These are phyloP conservation scores for Starmera dryadoides DNA, from an alignment of 805 yeast species.

Conservation along the genomic window DNA sequence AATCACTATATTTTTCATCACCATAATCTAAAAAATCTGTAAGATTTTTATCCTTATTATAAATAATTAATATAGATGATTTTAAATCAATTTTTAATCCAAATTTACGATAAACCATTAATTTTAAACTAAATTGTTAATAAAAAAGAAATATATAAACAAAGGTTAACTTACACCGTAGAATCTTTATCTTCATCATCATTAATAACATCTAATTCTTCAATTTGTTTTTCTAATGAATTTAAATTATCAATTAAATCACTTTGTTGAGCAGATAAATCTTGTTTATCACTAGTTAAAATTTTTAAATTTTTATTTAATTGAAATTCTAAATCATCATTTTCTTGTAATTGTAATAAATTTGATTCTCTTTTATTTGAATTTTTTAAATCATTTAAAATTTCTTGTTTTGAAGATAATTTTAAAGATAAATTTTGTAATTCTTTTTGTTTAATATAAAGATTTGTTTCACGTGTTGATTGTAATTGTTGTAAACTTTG, in stretches of 20 bases:
- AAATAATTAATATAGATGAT: constrained; percentile 37
- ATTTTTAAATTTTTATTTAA: constrained; percentile 47
- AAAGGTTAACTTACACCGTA: constrained; percentile 18
- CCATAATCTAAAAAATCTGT: constrained; percentile 45
- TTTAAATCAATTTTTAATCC: constrained; percentile 46
- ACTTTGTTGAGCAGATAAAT: constrained; percentile 29
- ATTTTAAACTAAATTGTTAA: constrained; percentile 28
- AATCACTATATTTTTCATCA: constrained; percentile 49
- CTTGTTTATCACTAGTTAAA: constrained; percentile 35
- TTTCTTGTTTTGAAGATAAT: constrained; percentile 8
- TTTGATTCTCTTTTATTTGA: constrained; percentile 24
- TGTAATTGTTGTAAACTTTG: constrained; percentile 27
- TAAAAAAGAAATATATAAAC: constrained; percentile 2
- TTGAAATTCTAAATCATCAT: constrained; percentile 40
- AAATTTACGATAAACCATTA: constrained; percentile 51
- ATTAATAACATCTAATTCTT: constrained; percentile 19
- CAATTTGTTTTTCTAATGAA: constrained; percentile 26
- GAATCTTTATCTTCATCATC: constrained; percentile 33
- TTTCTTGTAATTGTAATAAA: constrained; percentile 22
- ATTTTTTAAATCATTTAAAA: constrained; percentile 18
- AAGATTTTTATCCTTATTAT: constrained; percentile 37
- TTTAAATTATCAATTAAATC: constrained; percentile 29
- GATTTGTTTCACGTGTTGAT: constrained; percentile 22
- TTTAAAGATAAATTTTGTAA: constrained; percentile 13
- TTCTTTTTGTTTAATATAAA: constrained; percentile 13